phyloP scores from a whole-genome alignment of 805 yeast species.

The Schwanniomyces polymorphus region DNA sequence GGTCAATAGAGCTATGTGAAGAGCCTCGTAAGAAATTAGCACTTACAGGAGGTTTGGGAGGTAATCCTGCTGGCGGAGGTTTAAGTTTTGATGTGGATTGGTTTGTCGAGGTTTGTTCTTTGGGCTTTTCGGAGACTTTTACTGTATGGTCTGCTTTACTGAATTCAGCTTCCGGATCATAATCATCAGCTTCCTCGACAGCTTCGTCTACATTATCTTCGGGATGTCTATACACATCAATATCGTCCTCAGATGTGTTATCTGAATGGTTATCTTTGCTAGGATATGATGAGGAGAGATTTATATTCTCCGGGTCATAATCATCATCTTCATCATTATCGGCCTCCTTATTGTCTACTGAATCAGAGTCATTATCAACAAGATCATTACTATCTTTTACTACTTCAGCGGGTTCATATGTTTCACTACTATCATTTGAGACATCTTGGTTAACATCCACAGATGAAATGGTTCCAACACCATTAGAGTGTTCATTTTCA shows the following conservation, averaged over 20 bases:
- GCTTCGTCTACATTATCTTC: conserved; percentile 11
- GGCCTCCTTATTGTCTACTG: conserved; percentile 6
- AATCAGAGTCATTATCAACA: neutral
- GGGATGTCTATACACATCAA: neutral
- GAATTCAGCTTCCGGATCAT: conserved; percentile 26
- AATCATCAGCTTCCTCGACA: conserved; percentile 23
- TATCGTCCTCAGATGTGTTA: conserved; percentile 1
- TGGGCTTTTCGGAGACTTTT: neutral
- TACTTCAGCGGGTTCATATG: neutral
- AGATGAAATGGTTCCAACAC: neutral
- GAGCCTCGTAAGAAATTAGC: conserved; percentile 4
- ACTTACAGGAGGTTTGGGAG: conserved; percentile 28
- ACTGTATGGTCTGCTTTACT: neutral
- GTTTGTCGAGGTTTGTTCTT: neutral
- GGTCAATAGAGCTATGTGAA: conserved; percentile 5
- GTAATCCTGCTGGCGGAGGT: conserved; percentile 18
- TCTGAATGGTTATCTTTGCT: neutral
- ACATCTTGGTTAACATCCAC: neutral
- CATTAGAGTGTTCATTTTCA: too few species aligned
- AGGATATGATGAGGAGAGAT: neutral
- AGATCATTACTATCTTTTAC: neutral
- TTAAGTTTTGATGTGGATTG: neutral
- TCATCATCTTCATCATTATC: conserved; percentile 5
- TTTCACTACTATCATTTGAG: neutral
- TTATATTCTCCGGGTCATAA: conserved; percentile 8